Conservation (phyloP, 176 grass and related monocot genomes). For the Cymbopogon citratus region DNA sequence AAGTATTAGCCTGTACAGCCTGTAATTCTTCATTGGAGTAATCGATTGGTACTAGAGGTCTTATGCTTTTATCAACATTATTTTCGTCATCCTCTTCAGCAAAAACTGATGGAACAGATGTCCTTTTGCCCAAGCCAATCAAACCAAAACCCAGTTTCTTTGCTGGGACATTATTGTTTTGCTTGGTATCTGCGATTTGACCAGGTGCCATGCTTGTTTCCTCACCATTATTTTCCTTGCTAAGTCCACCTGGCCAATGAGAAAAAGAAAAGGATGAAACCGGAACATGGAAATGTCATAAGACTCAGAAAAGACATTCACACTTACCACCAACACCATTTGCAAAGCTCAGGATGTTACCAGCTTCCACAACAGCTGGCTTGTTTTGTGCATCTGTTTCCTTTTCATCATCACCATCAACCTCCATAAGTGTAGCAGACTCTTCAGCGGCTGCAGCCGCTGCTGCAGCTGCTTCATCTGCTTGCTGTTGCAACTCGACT, state of each 20-base stretch:
- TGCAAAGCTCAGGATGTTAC: conserved; percentile 24
- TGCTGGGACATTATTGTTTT: conserved; percentile 60
- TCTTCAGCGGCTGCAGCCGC: conserved; percentile 17
- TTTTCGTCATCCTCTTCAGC: conserved; percentile 75
- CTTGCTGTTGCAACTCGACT: conserved; percentile 47
- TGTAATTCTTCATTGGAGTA: conserved; percentile 92
- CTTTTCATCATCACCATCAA: conserved; percentile 56
- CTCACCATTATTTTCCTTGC: conserved; percentile 37
- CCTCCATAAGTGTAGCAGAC: conserved; percentile 49
- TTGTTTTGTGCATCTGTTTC: conserved; percentile 46
- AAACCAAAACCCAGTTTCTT: conserved; percentile 94
- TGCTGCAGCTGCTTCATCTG: conserved; percentile 45
- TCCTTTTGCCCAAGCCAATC: conserved; percentile 71
- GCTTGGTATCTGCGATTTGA: conserved; percentile 43
- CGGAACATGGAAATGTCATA: neutral
- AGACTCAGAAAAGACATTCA: neutral
- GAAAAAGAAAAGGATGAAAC: conserved; percentile 16
- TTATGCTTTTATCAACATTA: conserved; percentile 65
- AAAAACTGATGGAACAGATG: conserved; percentile 94
- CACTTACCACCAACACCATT: conserved; percentile 49
- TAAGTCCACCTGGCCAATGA: conserved; percentile 36
- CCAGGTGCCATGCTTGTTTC: conserved; percentile 26
- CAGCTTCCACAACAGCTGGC: conserved; percentile 24
- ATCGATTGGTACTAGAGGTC: conserved; percentile 94
- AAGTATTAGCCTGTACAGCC: conserved; percentile 59